Conservation (phyloP, 2,329 filamentous ascomycete genomes). For the Trichophyton simii region DNA sequence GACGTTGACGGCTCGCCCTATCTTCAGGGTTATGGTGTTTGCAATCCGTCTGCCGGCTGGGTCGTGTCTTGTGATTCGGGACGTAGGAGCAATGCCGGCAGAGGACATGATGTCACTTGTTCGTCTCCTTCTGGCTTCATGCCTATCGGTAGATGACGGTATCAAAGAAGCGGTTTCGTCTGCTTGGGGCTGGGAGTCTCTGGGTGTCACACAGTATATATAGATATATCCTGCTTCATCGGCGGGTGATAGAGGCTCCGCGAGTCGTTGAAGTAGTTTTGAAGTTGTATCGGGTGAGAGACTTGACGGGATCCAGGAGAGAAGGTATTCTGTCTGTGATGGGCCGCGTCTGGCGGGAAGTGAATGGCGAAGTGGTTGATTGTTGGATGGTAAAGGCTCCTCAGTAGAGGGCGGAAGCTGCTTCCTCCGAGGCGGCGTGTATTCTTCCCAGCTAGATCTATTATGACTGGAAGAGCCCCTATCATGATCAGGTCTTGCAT, state of each 20-base stretch:
- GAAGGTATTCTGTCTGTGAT: constrained; percentile 35
- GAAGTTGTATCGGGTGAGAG: constrained; percentile 58
- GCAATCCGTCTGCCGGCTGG: constrained; percentile 16
- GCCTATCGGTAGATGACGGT: constrained; percentile 28
- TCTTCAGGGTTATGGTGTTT: constrained; percentile 55
- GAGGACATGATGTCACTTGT: constrained; percentile 28
- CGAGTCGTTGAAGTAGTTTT: constrained; percentile 61
- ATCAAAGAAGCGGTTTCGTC: constrained; percentile 50
- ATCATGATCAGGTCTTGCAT: not conserved
- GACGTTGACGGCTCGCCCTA: constrained; percentile 64
- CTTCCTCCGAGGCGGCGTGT: not conserved
- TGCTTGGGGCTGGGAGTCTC: constrained; percentile 33
- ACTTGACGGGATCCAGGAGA: constrained; percentile 56
- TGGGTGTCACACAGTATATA: constrained; percentile 90
- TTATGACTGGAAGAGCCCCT: not conserved
- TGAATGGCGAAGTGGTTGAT: constrained; percentile 13
- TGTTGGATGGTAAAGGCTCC: not conserved
- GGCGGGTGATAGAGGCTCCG: constrained; percentile 56
- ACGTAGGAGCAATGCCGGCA: constrained; percentile 21
- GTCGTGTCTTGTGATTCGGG: constrained; percentile 8
- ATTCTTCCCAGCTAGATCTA: not conserved
- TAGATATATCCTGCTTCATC: constrained; percentile 92
- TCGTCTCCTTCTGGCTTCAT: constrained; percentile 20
- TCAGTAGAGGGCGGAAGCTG: not conserved
- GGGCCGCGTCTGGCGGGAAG: constrained; percentile 10